Evolutionary conservation across 192 early-diverging fungal genomes (phyloP), one percentile per base, ranked within the genome.

Genomic region (Coemansia sp.): DNA sequence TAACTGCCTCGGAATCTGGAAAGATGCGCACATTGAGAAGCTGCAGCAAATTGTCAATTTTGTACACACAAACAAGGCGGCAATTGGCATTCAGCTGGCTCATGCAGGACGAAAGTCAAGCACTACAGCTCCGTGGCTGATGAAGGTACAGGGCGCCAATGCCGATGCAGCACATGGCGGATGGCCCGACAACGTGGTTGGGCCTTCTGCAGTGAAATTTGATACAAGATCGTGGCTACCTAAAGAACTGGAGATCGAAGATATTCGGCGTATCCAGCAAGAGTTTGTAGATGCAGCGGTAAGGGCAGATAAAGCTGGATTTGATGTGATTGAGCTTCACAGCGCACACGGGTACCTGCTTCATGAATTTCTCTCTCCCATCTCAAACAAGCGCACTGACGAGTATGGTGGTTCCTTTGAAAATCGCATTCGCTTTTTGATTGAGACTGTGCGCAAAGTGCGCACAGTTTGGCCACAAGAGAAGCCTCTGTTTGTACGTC

Each of bases 311-410:
- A 79, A 86, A 59, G 95, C 94, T 4, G 93, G 93, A 3, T 92
- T 95, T 71, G 93, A 95, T 59, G 88, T 88, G n/a, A 75, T 97
- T 25, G 96, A 98, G 75, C 80, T 98, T 22, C 95, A 96, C 60
- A 86, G 79, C 55, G 94, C 96, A 3, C 94, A 98, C 75, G 96
- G 96, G 8, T 97, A 95, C 72, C 75, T 97, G 46, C 67, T 93
- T 57, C 81, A 89, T 75, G 78, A 88, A 70, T 96, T 97, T 67
- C 65, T 95, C 17, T 91, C 89, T 19, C 89, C 91, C 3, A 60
- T 93, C 32, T 81, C 89, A 57, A 97, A 98, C 79, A 59, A 87
- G 29, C 89, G 96, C 63, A 94, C 93, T 0, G 96, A 98, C 71
- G 59, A 91, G 55, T 98, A 95, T 68, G 96, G 95, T 39, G 95